Evolutionary conservation across 2,329 filamentous ascomycete species (phyloP).

Genomic region (Aspergillus piperis): DNA sequence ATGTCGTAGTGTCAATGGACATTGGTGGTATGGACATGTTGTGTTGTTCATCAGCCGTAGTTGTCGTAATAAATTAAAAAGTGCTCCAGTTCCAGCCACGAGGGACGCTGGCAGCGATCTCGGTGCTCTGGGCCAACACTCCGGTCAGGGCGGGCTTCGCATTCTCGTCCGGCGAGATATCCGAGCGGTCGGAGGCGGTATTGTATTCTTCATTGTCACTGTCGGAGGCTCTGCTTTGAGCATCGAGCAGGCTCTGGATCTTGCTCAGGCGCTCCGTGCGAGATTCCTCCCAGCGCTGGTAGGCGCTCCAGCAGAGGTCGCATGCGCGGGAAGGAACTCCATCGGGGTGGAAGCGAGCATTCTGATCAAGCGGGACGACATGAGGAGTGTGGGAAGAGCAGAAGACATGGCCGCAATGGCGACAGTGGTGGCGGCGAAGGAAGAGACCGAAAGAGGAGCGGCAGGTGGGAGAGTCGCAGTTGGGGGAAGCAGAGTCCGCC

Average conservation of each 20-base stretch:
- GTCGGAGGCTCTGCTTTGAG: conserved; percentile 28
- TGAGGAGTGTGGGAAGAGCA: conserved; percentile 61
- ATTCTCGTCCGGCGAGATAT: conserved; percentile 26
- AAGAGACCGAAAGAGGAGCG: conserved; percentile 61
- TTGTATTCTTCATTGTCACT: conserved; percentile 19
- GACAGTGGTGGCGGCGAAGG: conserved; percentile 66
- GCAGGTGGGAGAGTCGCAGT: conserved; percentile 61
- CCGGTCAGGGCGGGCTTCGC: conserved; percentile 24
- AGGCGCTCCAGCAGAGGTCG: conserved; percentile 62
- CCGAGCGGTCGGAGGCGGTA: conserved; percentile 24
- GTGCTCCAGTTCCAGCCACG: conserved; percentile 65
- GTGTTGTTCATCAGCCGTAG: conserved; percentile 7
- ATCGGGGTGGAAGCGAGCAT: conserved; percentile 63
- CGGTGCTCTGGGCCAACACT: conserved; percentile 34
- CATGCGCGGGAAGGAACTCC: conserved; percentile 59
- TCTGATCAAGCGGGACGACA: conserved; percentile 62
- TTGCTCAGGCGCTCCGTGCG: conserved; percentile 54
- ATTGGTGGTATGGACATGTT: conserved; percentile 9
- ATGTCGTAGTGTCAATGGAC: neutral
- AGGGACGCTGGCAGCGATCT: conserved; percentile 58
- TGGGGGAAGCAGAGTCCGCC: conserved; percentile 59
- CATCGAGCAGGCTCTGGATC: conserved; percentile 43
- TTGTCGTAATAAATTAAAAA: conserved; percentile 46
- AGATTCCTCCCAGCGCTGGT: conserved; percentile 57
- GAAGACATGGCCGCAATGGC: conserved; percentile 67